These are phyloP conservation scores for Diutina sp. DNA, from an alignment of 1,139 yeast species.

Conservation along the genomic window DNA sequence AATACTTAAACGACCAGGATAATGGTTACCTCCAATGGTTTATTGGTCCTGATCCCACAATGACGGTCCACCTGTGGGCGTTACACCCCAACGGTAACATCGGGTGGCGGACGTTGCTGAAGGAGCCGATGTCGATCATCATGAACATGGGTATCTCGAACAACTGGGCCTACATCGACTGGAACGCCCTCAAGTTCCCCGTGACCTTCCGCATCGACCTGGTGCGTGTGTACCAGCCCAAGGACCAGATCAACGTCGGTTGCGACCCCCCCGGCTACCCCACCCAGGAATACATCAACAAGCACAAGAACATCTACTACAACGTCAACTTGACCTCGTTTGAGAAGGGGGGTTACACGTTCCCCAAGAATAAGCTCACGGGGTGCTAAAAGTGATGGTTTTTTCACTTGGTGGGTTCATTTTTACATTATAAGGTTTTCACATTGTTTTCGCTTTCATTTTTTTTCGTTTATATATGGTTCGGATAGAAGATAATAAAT, in stretches of 20 bases:
- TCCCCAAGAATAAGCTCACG: constrained; percentile 38
- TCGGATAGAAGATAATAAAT: neutral
- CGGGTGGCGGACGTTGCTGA: constrained; percentile 13
- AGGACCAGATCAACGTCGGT: constrained; percentile 33
- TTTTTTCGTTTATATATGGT: neutral
- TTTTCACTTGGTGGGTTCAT: neutral
- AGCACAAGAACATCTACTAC: constrained; percentile 48
- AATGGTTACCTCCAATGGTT: constrained; percentile 76
- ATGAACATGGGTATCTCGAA: constrained; percentile 71
- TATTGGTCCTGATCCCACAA: constrained; percentile 57
- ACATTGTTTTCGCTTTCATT: neutral
- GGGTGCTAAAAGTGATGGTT: neutral
- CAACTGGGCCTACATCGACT: constrained; percentile 74
- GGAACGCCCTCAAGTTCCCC: constrained; percentile 63
- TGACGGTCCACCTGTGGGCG: constrained; percentile 47
- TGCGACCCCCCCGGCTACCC: constrained; percentile 73
- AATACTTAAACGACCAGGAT: constrained; percentile 53
- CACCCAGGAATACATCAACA: constrained; percentile 57
- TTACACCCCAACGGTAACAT: constrained; percentile 51
- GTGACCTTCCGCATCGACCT: constrained; percentile 56
- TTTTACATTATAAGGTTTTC: neutral
- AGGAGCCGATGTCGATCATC: constrained; percentile 17
- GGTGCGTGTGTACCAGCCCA: constrained; percentile 70
- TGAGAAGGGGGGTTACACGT: constrained; percentile 46
- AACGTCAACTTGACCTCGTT: constrained; percentile 46